Conservation (phyloP, 495 filamentous ascomycete species). For the Neurospora sp. region DNA sequence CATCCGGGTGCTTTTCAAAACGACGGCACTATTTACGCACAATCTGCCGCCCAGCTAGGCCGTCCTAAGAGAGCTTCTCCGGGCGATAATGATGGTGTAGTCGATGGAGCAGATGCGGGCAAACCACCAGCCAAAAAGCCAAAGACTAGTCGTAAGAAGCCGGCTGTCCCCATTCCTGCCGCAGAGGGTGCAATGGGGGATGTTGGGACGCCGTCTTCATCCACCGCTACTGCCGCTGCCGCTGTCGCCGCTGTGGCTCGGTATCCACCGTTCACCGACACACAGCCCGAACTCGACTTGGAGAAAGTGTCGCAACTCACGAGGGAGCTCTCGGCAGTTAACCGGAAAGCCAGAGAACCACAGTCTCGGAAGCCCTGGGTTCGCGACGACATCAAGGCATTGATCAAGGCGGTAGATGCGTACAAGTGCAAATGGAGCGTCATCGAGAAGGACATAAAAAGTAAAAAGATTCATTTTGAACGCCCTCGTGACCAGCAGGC, state of each 20-base stretch:
- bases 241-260: conserved; percentile 6
- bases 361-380: conserved; percentile 40
- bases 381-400: conserved; percentile 32
- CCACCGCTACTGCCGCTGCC: background rate
- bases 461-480: conserved; percentile 25
- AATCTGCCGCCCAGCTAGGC: conserved; percentile 12
- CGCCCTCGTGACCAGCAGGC: conserved; percentile 45
- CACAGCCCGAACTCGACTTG: conserved; percentile 16
- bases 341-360: conserved; percentile 16
- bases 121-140: conserved; percentile 9
- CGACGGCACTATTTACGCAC: conserved; percentile 14
- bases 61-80: conserved; percentile 10
- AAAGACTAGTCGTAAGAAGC: conserved; percentile 13
- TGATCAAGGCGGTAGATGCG: conserved; percentile 40
- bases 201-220: background rate
- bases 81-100: background rate
- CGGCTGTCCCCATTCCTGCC: background rate
- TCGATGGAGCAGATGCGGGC: conserved; percentile 1
- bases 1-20: conserved; percentile 1
- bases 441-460: conserved; percentile 32
- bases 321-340: conserved; percentile 15
- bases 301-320: conserved; percentile 15
- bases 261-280: conserved; percentile 13
- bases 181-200: background rate
- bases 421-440: conserved; percentile 43